Conservation (phyloP, 2,329 filamentous ascomycete genomes). For the Pseudonectria foliicola region DNA sequence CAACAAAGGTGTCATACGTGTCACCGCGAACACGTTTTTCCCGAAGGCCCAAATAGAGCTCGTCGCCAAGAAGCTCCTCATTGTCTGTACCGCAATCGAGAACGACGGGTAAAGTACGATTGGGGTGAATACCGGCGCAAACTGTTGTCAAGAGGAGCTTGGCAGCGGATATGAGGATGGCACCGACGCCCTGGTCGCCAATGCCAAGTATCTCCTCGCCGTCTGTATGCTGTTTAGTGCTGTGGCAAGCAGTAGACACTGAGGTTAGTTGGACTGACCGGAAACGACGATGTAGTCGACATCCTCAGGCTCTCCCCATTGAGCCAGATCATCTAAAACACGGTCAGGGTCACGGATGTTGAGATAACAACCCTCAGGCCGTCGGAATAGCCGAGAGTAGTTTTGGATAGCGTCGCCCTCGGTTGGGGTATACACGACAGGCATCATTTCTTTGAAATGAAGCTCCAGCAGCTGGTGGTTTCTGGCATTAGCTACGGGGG, state of each 20-base stretch:
- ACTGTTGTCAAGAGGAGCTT: constrained; percentile 78
- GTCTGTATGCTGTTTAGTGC: constrained; percentile 28
- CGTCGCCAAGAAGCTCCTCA: constrained; percentile 62
- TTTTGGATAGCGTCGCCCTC: constrained; percentile 84
- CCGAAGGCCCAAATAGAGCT: constrained; percentile 70
- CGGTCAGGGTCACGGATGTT: constrained; percentile 63
- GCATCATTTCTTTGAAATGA: constrained; percentile 81
- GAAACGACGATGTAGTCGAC: constrained; percentile 86
- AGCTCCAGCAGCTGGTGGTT: constrained; percentile 57
- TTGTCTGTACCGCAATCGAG: constrained; percentile 86
- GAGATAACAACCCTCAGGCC: constrained; percentile 74
- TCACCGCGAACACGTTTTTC: constrained; percentile 61
- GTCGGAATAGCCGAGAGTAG: constrained; percentile 70
- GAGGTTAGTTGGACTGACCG: constrained; percentile 38
- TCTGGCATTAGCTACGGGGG: background rate
- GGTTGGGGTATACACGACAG: constrained; percentile 84
- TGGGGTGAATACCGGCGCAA: constrained; percentile 80
- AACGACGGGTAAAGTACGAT: constrained; percentile 70
- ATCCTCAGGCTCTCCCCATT: constrained; percentile 64
- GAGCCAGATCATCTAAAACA: constrained; percentile 58
- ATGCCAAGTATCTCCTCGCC: constrained; percentile 75
- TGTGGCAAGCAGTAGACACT: background rate
- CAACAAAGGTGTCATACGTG: constrained; percentile 70
- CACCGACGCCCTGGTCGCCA: constrained; percentile 81
- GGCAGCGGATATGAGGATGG: constrained; percentile 75